Evolutionary conservation across 352 stramenopile species (phyloP).

Genomic region (Blastocystis sp.): DNA sequence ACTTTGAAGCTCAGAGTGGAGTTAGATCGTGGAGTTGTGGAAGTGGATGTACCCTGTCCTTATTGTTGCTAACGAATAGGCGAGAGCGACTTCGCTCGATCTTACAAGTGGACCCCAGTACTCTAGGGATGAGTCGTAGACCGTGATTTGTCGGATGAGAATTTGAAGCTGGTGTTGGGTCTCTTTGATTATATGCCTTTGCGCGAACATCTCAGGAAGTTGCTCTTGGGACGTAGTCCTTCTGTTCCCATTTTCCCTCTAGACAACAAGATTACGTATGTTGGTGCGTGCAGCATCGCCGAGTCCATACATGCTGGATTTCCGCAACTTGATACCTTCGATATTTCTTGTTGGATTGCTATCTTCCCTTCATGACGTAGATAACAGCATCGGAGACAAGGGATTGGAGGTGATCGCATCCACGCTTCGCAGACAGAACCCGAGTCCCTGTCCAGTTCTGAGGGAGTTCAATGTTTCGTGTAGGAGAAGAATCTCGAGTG

Average conservation of each 20-base stretch:
- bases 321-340: background rate
- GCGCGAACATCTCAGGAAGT: constrained; percentile 8
- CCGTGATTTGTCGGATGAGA: constrained; percentile 1
- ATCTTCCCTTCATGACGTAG: background rate
- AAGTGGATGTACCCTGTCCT: background rate
- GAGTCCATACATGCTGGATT: constrained; percentile 51
- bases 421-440: constrained; percentile 17
- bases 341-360: constrained; percentile 13
- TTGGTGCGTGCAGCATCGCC: background rate
- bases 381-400: constrained; percentile 61
- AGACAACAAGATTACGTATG: constrained; percentile 43
- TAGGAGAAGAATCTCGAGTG: background rate
- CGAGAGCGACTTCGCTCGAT: constrained; percentile 14
- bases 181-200: constrained; percentile 46
- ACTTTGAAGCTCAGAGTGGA: background rate
- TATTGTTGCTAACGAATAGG: constrained; percentile 17
- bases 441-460: constrained; percentile 8
- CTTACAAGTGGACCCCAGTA: background rate
- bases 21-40: background rate
- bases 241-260: background rate
- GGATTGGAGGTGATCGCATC: constrained; percentile 21
- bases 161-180: constrained; percentile 16
- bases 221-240: constrained; percentile 10
- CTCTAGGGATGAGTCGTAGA: background rate
- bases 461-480: constrained; percentile 3